Evolutionary conservation across 2,329 filamentous ascomycete species (phyloP), one percentile per base, ranked within the genome.

Genomic region (Talaromyces islandicus): DNA sequence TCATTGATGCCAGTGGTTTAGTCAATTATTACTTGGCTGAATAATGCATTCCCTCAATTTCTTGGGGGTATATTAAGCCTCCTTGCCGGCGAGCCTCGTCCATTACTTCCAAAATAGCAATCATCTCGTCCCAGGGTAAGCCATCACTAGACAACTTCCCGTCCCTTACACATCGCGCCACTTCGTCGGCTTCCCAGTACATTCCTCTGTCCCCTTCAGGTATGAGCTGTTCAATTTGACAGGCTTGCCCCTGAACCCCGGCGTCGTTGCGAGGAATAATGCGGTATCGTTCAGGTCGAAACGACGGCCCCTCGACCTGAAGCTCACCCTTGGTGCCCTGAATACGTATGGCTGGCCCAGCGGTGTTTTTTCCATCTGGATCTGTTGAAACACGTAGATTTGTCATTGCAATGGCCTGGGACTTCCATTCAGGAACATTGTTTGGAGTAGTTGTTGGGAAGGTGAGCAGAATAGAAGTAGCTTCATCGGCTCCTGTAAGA

Each of bases 181-280:
- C 88, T 78, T 91, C 90, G 72, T 92, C 90, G 1, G 90, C 90
- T 73, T 92, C 89, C 88, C 88, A 93, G 77, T 90, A 93, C 90
- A 95, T 94, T 57, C 91, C 91, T 64, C 90, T 88, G 17, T 90
- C 91, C 65, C 79, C 76, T 14, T 80, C 81, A 24, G 85, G 84
- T 60, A 82, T 76, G 12, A 69, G 67, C 57, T 67, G 69, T 52
- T 73, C 71, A 66, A 75, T 4, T 9, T 29, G 3, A 27, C 48
- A 29, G 19, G 73, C 1, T 21, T 52, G 14, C 24, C 7, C 11
- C 7, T 29, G 11, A 19, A 9, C 19, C n/a, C 7, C n/a, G 24
- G n/a, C n/a, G 7, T 56, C 24, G n/a, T 27, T 17, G 29, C 54
- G 30, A 14, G 43, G 30, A 38, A 60, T 56, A 56, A 92, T 74